Base-by-base conservation (phyloP, 805 yeast species). In the Ogataea sp. region DNA sequence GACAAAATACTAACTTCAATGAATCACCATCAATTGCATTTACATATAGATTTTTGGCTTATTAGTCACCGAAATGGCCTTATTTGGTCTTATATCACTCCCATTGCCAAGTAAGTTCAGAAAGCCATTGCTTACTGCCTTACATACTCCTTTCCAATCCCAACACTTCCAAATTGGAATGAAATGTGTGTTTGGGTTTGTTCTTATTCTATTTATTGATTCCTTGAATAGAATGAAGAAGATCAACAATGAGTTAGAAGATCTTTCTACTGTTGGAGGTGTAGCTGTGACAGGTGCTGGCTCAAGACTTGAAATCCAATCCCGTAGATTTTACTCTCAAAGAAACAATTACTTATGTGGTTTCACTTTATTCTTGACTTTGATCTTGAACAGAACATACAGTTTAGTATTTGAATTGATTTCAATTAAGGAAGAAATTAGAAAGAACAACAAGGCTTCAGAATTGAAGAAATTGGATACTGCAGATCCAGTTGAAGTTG, bases 281-380 rank as follows among this genome's bases (percentile, higher is more conserved):
- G 52, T 56, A 6, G 49, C 61, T 24, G 50, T 61, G 38, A 10
- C 32, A 4, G 18, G 18, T 18, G 60, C 63, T 34, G 52, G 57
- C 35, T 63, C 61, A 17, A 71, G 96, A 43, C 66, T 87, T 17
- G 97, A 93, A 55, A 70, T 84, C 40, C 88, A 83, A 61, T 93
- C 96, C 18, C 77, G 96, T 62, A 75, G 88, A 55, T 93, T 93
- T 63, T 89, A 89, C 56, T 87, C 97, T 17, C 98, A 93, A 67
- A 79, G 99, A 67, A 93, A 93, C 69, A 78, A 88, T 81, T 93
- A 93, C 53, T 71, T 93, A 37, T 87, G 96, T 50, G 99, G 99
- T 1, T 87, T 89, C 64, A 88, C 97, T 2, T 73, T 93, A 59
- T 93, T 93, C 59, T 68, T 93, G 53, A 84, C 96, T 2, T 70